Evolutionary conservation across 2,329 filamentous ascomycete genomes (phyloP), one percentile per base, ranked within the genome.

Genomic region (Trichoderma sp.): DNA sequence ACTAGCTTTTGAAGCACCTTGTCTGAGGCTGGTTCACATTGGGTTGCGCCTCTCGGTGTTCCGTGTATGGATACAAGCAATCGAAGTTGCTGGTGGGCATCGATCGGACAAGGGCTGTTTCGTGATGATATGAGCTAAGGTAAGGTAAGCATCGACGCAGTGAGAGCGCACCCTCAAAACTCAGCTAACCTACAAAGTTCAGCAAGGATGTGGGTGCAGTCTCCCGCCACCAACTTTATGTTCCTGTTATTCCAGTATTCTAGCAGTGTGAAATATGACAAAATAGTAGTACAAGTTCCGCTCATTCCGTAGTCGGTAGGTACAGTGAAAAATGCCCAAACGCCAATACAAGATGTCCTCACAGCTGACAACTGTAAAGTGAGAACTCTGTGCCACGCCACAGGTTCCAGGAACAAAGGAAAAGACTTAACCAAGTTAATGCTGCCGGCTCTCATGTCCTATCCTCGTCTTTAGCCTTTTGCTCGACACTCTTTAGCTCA

Each of bases 401-500:
- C n/a, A n/a, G n/a, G n/a, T n/a, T n/a, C n/a, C n/a, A n/a, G n/a
- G n/a, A n/a, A n/a, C n/a, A n/a, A n/a, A n/a, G n/a, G n/a, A n/a
- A n/a, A n/a, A n/a, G n/a, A n/a, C n/a, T n/a, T n/a, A n/a, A n/a
- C n/a, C n/a, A n/a, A n/a, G n/a, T 2, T n/a, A 30, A 6, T 12
- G 5, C 30, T n/a, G 2, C 9, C 44, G 7, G 26, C 21, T 48
- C 47, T 67, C 47, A 65, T 17, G 34, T 26, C 34, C 28, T 60
- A 15, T 26, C 55, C 14, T 64, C 52, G 34, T 39, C 3, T 15
- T 63, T 43, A 26, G 19, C 19, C 9, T 6, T 59, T 34, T 24
- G 66, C 64, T 62, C 70, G 68, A 21, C 19, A 26, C 50, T 2
- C 3, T 10, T 63, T 2, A 81, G 60, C 51, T 77, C 75, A 1